Evolutionary conservation across 331 rosid genomes (phyloP), one percentile per base, ranked within the genome.

Genomic region (Phaseolus coccineus): DNA sequence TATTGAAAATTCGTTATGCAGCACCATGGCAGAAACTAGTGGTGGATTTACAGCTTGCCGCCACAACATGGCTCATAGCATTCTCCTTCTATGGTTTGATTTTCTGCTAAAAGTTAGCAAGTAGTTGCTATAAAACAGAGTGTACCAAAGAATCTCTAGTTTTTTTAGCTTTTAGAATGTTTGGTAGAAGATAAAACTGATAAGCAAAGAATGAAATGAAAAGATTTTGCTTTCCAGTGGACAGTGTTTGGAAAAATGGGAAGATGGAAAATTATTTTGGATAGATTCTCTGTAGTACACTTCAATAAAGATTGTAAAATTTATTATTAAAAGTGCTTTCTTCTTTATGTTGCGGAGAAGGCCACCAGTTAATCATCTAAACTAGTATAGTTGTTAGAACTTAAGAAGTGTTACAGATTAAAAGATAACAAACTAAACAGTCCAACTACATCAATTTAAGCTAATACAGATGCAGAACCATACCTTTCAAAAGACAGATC

Each of bases 401-500:
- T 56, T 57, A 40, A 46, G 73, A 4, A 73, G 1, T 39, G 74
- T 69, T 51, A 37, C 3, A 61, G 39, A 71, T 74, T 73, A 62
- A 35, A 75, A 74, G 16, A 63, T 33, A 24, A 67, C 4, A 42
- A 74, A 14, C 67, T 50, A 61, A 51, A 51, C 59, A 61, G 53
- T 19, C 58, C 13, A 61, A 64, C 35, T 3, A 4, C 2, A 57
- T 39, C 77, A 12, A 68, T 66, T 42, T 56, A 53, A 65, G 74
- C n/a, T 39, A 59, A 80, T 22, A 73, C 53, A 79, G 81, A 85
- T 63, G 55, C 73, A 86, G 83, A 81, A 85, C 77, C 77, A 85
- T 91, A 96, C 99, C 98, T 56, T 95, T 90, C 98, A 93, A 85
- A 56, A 95, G 92, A 77, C 99, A 95, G 55, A 91, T 81, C 67